phyloP scores from a whole-genome alignment of 257 asterid species.

The Nicotiana otophora region DNA sequence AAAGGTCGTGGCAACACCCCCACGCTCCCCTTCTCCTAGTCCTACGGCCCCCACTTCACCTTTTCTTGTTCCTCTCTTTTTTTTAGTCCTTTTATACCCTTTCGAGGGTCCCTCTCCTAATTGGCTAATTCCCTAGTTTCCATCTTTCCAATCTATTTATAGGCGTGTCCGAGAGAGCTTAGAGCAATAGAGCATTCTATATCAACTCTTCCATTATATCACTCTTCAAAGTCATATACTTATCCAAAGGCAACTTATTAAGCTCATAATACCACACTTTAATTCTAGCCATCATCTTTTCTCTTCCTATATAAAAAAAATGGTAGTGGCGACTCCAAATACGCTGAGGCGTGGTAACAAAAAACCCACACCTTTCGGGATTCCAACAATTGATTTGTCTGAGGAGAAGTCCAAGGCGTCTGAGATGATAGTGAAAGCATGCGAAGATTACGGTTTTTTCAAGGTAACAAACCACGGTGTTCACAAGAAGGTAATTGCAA shows the following conservation, averaged over 20 bases:
- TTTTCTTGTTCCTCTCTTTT: background rate
- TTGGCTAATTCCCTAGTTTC: background rate
- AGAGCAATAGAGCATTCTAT: background rate
- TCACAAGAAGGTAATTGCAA: constrained; percentile 31
- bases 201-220: background rate
- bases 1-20: constrained; percentile 20
- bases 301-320: background rate
- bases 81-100: background rate
- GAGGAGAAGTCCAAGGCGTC: constrained; percentile 27
- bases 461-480: constrained; percentile 58
- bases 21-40: constrained; percentile 18
- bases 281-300: background rate
- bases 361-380: constrained; percentile 31
- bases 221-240: background rate
- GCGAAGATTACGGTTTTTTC: constrained; percentile 64
- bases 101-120: background rate
- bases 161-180: background rate
- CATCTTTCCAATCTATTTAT: constrained; percentile 5
- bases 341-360: constrained; percentile 25
- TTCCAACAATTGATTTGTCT: constrained; percentile 54
- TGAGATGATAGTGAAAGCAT: constrained; percentile 40
- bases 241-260: background rate
- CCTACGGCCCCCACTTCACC: constrained; percentile 21
- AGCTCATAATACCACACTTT: background rate
- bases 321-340: constrained; percentile 35